Percentiles rank a stretch among this genome's conserved stretches.
These are phyloP conservation scores for Anthracocystis panici-leucophaei DNA, from an alignment of 1,284 basidiomycete species.

Conservation along the genomic window DNA sequence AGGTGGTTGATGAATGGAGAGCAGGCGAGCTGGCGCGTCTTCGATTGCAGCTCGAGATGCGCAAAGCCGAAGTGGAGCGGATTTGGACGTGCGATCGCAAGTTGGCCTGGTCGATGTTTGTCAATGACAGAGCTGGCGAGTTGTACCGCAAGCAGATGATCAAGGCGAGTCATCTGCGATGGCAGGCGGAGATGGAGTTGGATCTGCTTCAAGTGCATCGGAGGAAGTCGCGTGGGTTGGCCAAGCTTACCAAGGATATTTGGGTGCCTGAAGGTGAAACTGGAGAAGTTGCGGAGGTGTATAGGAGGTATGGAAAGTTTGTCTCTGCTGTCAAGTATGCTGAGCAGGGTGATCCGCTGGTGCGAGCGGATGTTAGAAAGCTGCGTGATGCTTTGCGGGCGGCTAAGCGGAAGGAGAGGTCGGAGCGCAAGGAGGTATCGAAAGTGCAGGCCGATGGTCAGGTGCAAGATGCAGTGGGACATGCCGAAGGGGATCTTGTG, in stretches of 20 bases:
- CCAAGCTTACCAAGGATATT: slow-evolving; percentile 24
- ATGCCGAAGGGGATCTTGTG: background rate
- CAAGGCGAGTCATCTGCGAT: slow-evolving; percentile 21
- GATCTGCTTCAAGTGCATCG: slow-evolving; percentile 35
- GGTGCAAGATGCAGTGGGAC: background rate
- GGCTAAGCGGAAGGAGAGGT: slow-evolving; percentile 1
- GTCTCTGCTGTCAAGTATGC: slow-evolving; percentile 22
- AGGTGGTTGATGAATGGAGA: slow-evolving; percentile 46
- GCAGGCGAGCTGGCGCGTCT: slow-evolving; percentile 35
- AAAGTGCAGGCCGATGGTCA: background rate
- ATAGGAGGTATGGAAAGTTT: slow-evolving; percentile 29
- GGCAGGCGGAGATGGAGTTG: slow-evolving; percentile 48
- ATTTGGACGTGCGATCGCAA: slow-evolving; percentile 52
- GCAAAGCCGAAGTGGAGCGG: slow-evolving; percentile 41
- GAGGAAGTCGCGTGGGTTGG: slow-evolving; percentile 27
- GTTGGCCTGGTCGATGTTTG: slow-evolving; percentile 38
- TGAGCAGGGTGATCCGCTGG: slow-evolving; percentile 24
- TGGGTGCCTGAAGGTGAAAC: slow-evolving; percentile 12
- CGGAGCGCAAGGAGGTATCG: background rate
- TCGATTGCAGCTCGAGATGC: slow-evolving; percentile 44
- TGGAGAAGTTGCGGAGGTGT: slow-evolving; percentile 15
- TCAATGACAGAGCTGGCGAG: slow-evolving; percentile 26
- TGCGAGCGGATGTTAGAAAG: slow-evolving; percentile 32
- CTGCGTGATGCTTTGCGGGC: slow-evolving; percentile 28
- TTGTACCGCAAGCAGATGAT: slow-evolving; percentile 25